Evolutionary conservation across 1,284 basidiomycete species (phyloP).

Genomic region (Vanrija humicola): DNA sequence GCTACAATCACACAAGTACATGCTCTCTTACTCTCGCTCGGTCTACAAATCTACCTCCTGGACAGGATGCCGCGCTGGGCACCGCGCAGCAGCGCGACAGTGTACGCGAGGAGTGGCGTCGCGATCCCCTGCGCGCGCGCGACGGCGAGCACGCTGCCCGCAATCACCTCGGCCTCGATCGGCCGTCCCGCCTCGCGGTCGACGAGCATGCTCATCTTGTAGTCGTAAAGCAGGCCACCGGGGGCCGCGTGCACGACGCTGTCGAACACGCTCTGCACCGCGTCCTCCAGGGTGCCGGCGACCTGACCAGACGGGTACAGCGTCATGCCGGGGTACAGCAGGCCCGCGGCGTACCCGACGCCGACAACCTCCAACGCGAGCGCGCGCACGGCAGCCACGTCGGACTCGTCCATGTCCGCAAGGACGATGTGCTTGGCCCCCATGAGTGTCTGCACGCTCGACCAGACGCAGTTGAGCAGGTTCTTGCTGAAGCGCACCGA

Average conservation of each 20-base stretch:
- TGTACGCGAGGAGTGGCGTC: constrained; percentile 26
- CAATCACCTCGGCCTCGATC: constrained; percentile 42
- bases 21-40: no score
- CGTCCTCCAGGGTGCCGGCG: neutral
- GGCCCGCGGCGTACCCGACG: constrained; percentile 29
- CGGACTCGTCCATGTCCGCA: constrained; percentile 15
- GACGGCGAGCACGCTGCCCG: constrained; percentile 30
- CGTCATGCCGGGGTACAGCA: constrained; percentile 26
- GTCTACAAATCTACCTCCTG: no score
- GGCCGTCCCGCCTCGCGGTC: constrained; percentile 39
- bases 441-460: constrained; percentile 30
- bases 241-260: constrained; percentile 5
- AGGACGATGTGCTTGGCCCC: constrained; percentile 24
- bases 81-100: constrained; percentile 32
- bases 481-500: constrained; percentile 22
- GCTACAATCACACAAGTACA: no score
- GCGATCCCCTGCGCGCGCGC: constrained; percentile 23
- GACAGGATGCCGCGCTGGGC: constrained; percentile 17
- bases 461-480: constrained; percentile 39
- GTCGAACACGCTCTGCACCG: neutral
- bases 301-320: constrained; percentile 18
- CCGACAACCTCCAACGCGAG: constrained; percentile 35
- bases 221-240: constrained; percentile 12
- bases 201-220: constrained; percentile 37
- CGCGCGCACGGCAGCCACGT: constrained; percentile 19